Conservation (phyloP, 179 eudicot genomes). For the Vitellaria paradoxa region DNA sequence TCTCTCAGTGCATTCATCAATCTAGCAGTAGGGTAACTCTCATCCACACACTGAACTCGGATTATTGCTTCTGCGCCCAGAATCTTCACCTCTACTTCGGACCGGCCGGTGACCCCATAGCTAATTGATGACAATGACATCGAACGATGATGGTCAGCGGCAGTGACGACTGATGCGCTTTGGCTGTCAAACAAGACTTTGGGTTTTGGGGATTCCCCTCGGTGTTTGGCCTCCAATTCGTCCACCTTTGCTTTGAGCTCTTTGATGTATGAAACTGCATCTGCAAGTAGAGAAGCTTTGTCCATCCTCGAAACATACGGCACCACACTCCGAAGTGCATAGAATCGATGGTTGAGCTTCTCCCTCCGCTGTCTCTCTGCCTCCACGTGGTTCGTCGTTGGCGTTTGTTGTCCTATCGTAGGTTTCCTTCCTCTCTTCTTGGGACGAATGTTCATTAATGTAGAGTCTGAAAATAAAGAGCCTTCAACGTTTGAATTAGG, state of each 20-base stretch:
- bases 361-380: constrained; percentile 45
- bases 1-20: constrained; percentile 34
- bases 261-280: constrained; percentile 34
- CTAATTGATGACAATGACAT: neutral
- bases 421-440: constrained; percentile 25
- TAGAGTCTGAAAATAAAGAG: no score
- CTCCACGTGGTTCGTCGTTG: constrained; percentile 31
- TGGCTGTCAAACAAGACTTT: neutral
- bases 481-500: constrained; percentile 11
- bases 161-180: neutral
- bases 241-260: constrained; percentile 28
- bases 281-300: constrained; percentile 40
- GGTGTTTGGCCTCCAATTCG: constrained; percentile 18
- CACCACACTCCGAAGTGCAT: constrained; percentile 34
- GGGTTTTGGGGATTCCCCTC: neutral
- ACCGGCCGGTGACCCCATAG: neutral
- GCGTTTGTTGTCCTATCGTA: constrained; percentile 16
- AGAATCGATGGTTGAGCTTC: constrained; percentile 42
- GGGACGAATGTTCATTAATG: neutral
- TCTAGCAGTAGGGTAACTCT: constrained; percentile 29
- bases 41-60: constrained; percentile 23
- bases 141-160: neutral
- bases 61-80: constrained; percentile 27
- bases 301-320: constrained; percentile 48
- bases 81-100: constrained; percentile 34